Evolutionary conservation across 1,284 basidiomycete genomes (phyloP).

Genomic region (Trichosporon asahii): DNA sequence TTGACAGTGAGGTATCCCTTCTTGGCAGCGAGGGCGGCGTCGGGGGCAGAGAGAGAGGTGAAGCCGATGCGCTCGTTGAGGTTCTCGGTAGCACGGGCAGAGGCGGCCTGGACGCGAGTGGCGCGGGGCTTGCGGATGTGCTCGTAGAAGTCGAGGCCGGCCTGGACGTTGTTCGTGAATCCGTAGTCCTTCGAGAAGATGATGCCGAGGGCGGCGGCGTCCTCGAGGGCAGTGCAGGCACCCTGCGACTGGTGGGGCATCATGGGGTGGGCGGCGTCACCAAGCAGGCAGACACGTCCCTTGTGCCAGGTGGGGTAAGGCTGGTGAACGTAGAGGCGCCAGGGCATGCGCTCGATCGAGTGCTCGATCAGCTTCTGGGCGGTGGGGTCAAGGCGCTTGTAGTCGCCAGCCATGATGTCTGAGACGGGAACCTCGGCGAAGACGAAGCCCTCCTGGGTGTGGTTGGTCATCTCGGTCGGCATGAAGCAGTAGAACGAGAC

Average conservation of each 20-base stretch:
- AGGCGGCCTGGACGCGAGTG: slow-evolving; percentile 48
- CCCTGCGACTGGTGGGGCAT: slow-evolving; percentile 44
- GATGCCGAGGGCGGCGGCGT: slow-evolving; percentile 43
- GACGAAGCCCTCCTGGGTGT: slow-evolving; percentile 50
- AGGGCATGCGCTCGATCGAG: slow-evolving; percentile 48
- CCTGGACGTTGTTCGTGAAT: slow-evolving; percentile 40
- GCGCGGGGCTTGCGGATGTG: slow-evolving; percentile 49
- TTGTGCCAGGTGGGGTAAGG: slow-evolving; percentile 45
- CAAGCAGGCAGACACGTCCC: slow-evolving; percentile 39
- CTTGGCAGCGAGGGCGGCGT: slow-evolving; percentile 37
- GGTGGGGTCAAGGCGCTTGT: slow-evolving; percentile 44
- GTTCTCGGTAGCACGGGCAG: slow-evolving; percentile 47
- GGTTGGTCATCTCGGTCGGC: slow-evolving; percentile 48
- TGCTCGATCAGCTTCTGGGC: slow-evolving; percentile 44
- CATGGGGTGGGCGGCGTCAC: slow-evolving; percentile 48
- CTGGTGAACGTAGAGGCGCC: slow-evolving; percentile 51
- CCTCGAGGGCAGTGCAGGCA: slow-evolving; percentile 44
- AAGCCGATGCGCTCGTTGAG: slow-evolving; percentile 52
- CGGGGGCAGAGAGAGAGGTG: slow-evolving; percentile 41
- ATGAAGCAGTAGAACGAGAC: slow-evolving; percentile 51
- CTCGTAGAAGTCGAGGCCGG: slow-evolving; percentile 48
- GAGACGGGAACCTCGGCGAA: slow-evolving; percentile 45
- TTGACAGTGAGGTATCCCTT: slow-evolving; percentile 45
- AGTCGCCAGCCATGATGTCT: slow-evolving; percentile 45
- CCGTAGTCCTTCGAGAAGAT: slow-evolving; percentile 37